Evolutionary conservation across 139 green algal genomes (phyloP), one percentile per base, ranked within the genome.

Genomic region (Zygnema circumcarinatum): DNA sequence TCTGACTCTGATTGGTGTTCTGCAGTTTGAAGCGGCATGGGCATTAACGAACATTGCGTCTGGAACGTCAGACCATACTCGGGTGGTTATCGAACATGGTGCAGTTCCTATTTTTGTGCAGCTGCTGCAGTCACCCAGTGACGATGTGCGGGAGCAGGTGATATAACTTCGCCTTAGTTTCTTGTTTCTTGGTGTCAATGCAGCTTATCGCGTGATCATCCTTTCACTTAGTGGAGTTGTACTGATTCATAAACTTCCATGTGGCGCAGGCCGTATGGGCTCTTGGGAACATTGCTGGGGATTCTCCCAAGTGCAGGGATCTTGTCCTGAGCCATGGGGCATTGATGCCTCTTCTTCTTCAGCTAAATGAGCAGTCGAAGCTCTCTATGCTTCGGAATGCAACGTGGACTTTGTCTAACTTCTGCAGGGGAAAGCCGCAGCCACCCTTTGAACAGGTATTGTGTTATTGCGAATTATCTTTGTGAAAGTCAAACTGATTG

Each of bases 331-430:
- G 81, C 32, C 81, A 92, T 52, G 92, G 92, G 42, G 97, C 97
- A 0, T 92, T 99, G 81, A 87, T 91, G 36, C 97, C 97, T 1
- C 94, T 99, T 47, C 92, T 99, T 84, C 93, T 95, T 38, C 96
- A 98, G 92, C 93, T 98, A 21, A 95, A 95, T 79, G 95, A 97
- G 74, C 90, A 94, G 85, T 92, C 92, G 76, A 99, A 99, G 89
- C 92, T 99, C 25, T 96, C 94, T 40, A 99, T 99, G 97, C 92
- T 98, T 78, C 93, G 97, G 72, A 99, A 99, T 90, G 97, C 97
- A 20, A 99, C 97, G 35, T 99, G 97, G 97, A 99, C 97, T n/a
- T 94, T 99, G 22, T 98, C 95, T 39, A 99, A 99, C 92, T 99
- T 99, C 91, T 99, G 97, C 94, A 93, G 97, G 32, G 97, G 97